A percentile compares a stretch with the other conserved stretches of the same genome.
These are phyloP conservation scores for Geranium rotundifolium DNA, from an alignment of 345 rosid species.

Conservation along the genomic window DNA sequence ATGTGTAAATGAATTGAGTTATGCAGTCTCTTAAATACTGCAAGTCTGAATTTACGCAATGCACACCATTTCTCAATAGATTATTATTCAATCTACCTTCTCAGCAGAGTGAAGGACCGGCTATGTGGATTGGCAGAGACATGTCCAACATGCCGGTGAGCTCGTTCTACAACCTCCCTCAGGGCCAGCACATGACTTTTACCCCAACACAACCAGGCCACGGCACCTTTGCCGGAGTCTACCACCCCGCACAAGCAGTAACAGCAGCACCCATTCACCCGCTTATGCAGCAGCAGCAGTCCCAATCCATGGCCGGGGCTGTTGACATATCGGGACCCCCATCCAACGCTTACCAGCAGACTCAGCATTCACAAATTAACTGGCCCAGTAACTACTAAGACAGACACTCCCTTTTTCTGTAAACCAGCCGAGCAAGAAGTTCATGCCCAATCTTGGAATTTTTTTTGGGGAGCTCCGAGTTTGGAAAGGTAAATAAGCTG, in stretches of 20 bases:
- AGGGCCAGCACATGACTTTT: constrained; percentile 72
- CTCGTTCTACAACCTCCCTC: constrained; percentile 77
- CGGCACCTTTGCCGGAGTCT: constrained; percentile 51
- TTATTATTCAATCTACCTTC: no score
- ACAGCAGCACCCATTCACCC: constrained; percentile 58
- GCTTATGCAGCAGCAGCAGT: constrained; percentile 47
- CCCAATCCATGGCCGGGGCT: constrained; percentile 57
- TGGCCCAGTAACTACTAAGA: constrained; percentile 86
- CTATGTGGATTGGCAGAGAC: constrained; percentile 83
- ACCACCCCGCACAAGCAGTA: constrained; percentile 68
- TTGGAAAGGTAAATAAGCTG: constrained; percentile 21
- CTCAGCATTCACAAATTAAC: constrained; percentile 80
- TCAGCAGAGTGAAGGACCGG: constrained; percentile 69
- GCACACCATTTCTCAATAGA: no score
- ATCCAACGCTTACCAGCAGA: constrained; percentile 72
- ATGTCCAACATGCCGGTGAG: constrained; percentile 53
- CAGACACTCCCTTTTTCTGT: constrained; percentile 22
- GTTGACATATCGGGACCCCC: constrained; percentile 65
- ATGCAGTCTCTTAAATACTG: no score
- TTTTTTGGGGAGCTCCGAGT: constrained; percentile 32
- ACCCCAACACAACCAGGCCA: constrained; percentile 65
- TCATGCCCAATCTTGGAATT: constrained; percentile 25
- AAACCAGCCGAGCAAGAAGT: constrained; percentile 18
- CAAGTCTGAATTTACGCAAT: no score
- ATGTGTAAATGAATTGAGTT: no score